Evolutionary conservation across 306 rosid genomes (phyloP).

Genomic region (Urtica urens): DNA sequence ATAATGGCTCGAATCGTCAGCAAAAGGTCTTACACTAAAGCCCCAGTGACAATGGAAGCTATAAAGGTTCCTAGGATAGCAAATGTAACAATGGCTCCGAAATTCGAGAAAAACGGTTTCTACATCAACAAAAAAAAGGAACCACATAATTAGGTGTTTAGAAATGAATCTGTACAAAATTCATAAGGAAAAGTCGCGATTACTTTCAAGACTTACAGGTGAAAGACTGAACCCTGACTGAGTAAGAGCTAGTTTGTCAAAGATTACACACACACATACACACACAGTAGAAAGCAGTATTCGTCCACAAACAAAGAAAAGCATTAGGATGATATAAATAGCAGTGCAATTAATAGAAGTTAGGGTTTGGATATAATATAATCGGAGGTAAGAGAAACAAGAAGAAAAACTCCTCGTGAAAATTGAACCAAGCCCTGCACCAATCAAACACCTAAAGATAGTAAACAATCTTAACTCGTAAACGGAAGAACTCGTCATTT

Average conservation of each 20-base stretch:
- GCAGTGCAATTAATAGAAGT: too few relatives aligned
- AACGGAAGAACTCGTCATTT: neutral
- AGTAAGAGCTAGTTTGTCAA: slow-evolving; percentile 59
- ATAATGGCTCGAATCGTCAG: neutral
- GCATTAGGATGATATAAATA: too few relatives aligned
- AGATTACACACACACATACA: slow-evolving; percentile 21
- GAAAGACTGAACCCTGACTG: slow-evolving; percentile 97
- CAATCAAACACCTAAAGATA: too few relatives aligned
- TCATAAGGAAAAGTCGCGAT: neutral
- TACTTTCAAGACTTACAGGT: slow-evolving; percentile 53
- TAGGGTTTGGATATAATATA: slow-evolving; percentile 77
- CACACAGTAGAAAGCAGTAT: neutral
- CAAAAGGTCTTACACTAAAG: slow-evolving; percentile 56
- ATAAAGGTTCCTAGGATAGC: slow-evolving; percentile 83
- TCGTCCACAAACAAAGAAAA: neutral
- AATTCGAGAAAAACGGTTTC: slow-evolving; percentile 98
- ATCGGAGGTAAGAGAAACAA: slow-evolving; percentile 90
- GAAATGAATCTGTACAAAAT: too few relatives aligned
- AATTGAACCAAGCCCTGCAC: slow-evolving; percentile 90
- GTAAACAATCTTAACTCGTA: slow-evolving; percentile 1
- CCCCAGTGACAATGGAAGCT: slow-evolving; percentile 82
- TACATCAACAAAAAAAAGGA: slow-evolving; percentile 19
- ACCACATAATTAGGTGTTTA: too few relatives aligned
- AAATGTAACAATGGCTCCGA: slow-evolving; percentile 96
- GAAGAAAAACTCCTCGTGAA: slow-evolving; percentile 97